phyloP scores from a whole-genome alignment of 805 yeast genomes.

The Sporopachydermia lactativora region DNA sequence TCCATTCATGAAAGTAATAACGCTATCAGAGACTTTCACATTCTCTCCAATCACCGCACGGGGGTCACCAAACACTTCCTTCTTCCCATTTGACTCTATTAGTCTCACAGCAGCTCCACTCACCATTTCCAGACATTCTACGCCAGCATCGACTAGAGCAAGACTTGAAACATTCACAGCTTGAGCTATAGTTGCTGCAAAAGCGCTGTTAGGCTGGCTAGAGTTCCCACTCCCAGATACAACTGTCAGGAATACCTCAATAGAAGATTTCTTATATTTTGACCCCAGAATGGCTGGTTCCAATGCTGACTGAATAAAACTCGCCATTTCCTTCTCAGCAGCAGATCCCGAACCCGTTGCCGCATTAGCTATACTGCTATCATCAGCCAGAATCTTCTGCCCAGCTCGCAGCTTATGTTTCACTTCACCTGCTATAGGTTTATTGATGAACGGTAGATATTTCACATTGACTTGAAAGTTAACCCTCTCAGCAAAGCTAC shows the following conservation, averaged over 20 bases:
- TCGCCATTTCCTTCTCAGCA: constrained; percentile 31
- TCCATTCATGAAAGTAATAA: constrained; percentile 35
- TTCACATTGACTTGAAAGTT: background rate
- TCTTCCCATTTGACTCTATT: background rate
- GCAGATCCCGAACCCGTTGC: background rate
- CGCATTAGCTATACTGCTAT: too few species aligned
- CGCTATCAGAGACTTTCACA: constrained; percentile 17
- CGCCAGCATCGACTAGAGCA: constrained; percentile 75
- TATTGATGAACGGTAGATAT: background rate
- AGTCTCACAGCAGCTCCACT: constrained; percentile 24
- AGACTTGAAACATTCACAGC: constrained; percentile 50
- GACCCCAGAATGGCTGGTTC: constrained; percentile 41
- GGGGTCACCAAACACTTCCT: constrained; percentile 4
- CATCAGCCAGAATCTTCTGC: background rate
- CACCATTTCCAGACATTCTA: constrained; percentile 67
- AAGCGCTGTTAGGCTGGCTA: constrained; percentile 16
- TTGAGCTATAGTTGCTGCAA: constrained; percentile 28
- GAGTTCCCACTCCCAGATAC: constrained; percentile 34
- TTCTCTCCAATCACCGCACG: constrained; percentile 2
- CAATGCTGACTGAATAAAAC: constrained; percentile 36
- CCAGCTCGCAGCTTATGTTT: background rate
- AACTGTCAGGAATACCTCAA: constrained; percentile 61
- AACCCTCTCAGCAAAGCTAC: constrained; percentile 1
- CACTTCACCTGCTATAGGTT: background rate
- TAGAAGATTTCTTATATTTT: constrained; percentile 82